These are phyloP conservation scores for Saturnispora sekii DNA, from an alignment of 805 yeast species.

Conservation along the genomic window DNA sequence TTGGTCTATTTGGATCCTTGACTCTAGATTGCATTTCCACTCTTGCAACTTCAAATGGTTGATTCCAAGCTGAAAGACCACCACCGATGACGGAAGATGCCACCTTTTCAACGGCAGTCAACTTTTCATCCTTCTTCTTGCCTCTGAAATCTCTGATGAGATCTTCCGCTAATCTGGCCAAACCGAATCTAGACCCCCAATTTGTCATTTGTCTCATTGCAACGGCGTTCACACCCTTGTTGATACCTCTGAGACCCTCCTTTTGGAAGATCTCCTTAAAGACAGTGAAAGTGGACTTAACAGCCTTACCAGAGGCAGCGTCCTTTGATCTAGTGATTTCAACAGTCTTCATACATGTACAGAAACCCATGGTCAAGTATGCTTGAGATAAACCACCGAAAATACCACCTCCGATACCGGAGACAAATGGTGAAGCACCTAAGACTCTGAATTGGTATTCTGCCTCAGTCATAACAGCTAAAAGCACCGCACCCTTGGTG, in stretches of 20 bases:
- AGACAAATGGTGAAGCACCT: constrained; percentile 61
- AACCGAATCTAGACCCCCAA: constrained; percentile 97
- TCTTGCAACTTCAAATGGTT: constrained; percentile 95
- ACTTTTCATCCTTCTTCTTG: constrained; percentile 43
- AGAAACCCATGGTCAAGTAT: constrained; percentile 93
- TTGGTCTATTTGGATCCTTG: constrained; percentile 91
- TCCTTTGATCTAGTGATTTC: constrained; percentile 91
- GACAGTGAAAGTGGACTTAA: constrained; percentile 72
- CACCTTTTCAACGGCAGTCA: constrained; percentile 72
- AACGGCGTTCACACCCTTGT: constrained; percentile 97
- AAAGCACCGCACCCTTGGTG: constrained; percentile 94
- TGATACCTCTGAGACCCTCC: constrained; percentile 92
- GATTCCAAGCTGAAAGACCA: constrained; percentile 97
- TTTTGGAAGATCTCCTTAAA: constrained; percentile 72
- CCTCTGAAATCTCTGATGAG: constrained; percentile 57
- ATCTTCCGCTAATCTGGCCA: constrained; percentile 86
- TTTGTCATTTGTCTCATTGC: constrained; percentile 98
- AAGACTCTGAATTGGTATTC: constrained; percentile 63
- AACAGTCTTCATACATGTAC: constrained; percentile 98
- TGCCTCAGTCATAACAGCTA: constrained; percentile 87
- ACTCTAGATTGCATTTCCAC: constrained; percentile 97
- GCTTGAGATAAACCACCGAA: constrained; percentile 96
- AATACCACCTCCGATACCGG: constrained; percentile 95
- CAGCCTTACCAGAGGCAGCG: constrained; percentile 52
- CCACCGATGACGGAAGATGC: constrained; percentile 88